Base-by-base conservation (phyloP, 164 flowering plant species). In the Cinnamomum chago region DNA sequence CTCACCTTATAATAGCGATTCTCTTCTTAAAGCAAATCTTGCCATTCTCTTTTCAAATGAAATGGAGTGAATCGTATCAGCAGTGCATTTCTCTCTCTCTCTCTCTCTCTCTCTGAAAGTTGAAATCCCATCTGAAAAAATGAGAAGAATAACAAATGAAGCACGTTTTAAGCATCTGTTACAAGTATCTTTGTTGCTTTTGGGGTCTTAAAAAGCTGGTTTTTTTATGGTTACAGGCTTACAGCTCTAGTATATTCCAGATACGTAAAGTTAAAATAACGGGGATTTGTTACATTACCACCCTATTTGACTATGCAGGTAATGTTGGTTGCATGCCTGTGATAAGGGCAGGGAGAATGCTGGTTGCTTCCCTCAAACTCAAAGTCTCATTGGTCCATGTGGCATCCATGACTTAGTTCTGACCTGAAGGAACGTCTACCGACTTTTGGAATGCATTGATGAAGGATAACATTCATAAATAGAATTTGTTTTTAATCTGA, bases 381-480 rank as follows among this genome's bases (percentile, higher is more conserved):
- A 65, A 60, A 33, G 24, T 13, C 67, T 6, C 51, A 72, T 58
- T 47, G 68, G 62, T 25, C 58, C 75, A 64, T 12, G 67, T 62
- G 68, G 23, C 60, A 11, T 2, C 33, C 75, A 72, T 24, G n/a
- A 52, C 55, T 55, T 58, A 33, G 55, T 33, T 17, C 17, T 65
- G 13, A 55, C 47, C 17, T 2, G 20, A 24, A 51, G 17, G 3
- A 11, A 35, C 27, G 71, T 30, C 64, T 55, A 65, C 52, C 58
- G 55, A 28, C 33, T 74, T 74, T 33, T 55, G 60, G 65, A 9
- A 27, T 23, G 15, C 3, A 20, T 2, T 3, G 11, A 65, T 14
- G 15, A 27, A 24, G 17, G 22, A 50, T 13, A 62, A 50, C 24
- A 17, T 18, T n/a, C 65, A 18, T 25, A 15, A 18, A 65, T 62